Evolutionary conservation across 768 basidiomycete species (phyloP).

Genomic region (Stropharia rugosoannulata): DNA sequence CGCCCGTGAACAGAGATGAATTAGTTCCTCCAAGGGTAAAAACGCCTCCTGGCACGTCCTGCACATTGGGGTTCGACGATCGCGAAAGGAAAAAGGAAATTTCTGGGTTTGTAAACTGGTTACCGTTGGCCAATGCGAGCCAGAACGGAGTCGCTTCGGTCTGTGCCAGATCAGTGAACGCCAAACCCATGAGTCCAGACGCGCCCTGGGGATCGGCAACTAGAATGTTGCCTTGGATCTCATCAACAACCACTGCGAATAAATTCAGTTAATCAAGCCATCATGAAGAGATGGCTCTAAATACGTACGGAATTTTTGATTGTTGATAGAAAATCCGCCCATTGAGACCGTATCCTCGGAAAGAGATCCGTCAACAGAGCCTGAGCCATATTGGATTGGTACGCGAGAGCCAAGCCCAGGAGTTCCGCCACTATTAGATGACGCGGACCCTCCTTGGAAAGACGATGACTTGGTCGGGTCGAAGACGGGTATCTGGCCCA

Average conservation of each 20-base stretch:
- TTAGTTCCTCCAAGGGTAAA: constrained; percentile 77
- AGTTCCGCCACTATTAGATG: neutral
- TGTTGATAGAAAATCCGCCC: constrained; percentile 55
- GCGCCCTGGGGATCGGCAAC: constrained; percentile 29
- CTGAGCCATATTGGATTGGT: constrained; percentile 65
- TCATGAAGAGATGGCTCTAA: neutral
- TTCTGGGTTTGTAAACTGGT: constrained; percentile 46
- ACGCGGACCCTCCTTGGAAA: constrained; percentile 8
- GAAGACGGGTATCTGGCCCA: constrained; percentile 39
- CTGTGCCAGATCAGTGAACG: constrained; percentile 57
- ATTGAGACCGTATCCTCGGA: constrained; percentile 65
- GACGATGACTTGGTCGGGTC: constrained; percentile 29
- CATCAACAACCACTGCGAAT: constrained; percentile 55
- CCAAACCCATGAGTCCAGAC: constrained; percentile 78
- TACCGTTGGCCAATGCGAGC: constrained; percentile 45
- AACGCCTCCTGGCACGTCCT: constrained; percentile 54
- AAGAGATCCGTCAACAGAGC: constrained; percentile 54
- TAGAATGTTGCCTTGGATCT: constrained; percentile 45
- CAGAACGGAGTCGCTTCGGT: constrained; percentile 65
- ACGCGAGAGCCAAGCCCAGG: neutral
- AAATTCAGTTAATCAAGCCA: neutral
- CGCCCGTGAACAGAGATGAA: constrained; percentile 60
- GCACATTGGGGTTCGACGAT: constrained; percentile 24
- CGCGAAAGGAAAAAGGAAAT: constrained; percentile 61
- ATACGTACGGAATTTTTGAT: constrained; percentile 55